Evolutionary conservation across 2,329 filamentous ascomycete genomes (phyloP).

Genomic region (Dactylellina haptotyla): DNA sequence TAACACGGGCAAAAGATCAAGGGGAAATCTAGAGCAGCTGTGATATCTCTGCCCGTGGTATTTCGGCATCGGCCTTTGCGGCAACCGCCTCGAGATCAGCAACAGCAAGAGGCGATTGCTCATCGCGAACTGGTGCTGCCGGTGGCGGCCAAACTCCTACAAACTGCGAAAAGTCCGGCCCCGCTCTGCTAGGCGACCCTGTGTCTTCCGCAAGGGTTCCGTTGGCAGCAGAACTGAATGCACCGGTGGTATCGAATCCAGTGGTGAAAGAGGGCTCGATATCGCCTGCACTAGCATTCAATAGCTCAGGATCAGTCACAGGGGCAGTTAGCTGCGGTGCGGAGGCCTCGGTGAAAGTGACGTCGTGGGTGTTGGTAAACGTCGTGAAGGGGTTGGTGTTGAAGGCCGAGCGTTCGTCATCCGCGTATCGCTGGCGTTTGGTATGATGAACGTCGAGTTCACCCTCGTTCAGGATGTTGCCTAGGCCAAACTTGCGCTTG

Average conservation of each 20-base stretch:
- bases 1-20: not conserved
- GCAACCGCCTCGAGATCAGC: conserved; percentile 12
- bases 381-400: conserved; percentile 35
- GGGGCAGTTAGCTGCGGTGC: conserved; percentile 35
- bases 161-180: conserved; percentile 48
- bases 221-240: conserved; percentile 14
- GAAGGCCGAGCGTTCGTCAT: conserved; percentile 20
- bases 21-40: conserved; percentile 22
- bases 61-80: conserved; percentile 18
- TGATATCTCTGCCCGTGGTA: conserved; percentile 18
- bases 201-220: conserved; percentile 29
- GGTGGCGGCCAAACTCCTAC: conserved; percentile 46
- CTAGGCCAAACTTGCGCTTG: conserved; percentile 42
- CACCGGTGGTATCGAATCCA: conserved; percentile 27
- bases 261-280: conserved; percentile 47
- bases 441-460: conserved; percentile 38
- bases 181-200: conserved; percentile 35
- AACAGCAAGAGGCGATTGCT: conserved; percentile 9
- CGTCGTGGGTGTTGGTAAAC: conserved; percentile 43
- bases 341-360: conserved; percentile 48
- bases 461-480: conserved; percentile 49
- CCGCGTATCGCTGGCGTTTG: conserved; percentile 40
- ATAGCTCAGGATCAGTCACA: conserved; percentile 47
- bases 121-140: conserved; percentile 19
- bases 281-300: conserved; percentile 13